These are phyloP conservation scores for Microcyclospora pomicola DNA, from an alignment of 2,329 filamentous ascomycete genomes.

Conservation along the genomic window DNA sequence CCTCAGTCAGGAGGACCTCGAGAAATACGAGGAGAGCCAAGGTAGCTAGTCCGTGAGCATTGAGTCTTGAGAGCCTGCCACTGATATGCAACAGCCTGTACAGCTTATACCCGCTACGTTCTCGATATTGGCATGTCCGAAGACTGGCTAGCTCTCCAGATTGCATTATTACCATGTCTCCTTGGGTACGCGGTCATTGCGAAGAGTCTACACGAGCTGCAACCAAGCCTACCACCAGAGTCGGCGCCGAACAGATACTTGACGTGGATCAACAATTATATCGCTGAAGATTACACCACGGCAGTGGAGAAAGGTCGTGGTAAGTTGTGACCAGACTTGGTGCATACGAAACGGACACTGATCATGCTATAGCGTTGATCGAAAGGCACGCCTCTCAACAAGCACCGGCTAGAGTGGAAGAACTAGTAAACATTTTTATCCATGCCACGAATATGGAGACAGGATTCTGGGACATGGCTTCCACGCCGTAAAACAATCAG, in stretches of 20 bases:
- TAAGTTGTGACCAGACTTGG: conserved; percentile 28
- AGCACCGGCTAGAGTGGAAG: conserved; percentile 62
- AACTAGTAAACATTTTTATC: conserved; percentile 71
- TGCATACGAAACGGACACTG: conserved; percentile 1
- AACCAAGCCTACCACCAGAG: conserved; percentile 31
- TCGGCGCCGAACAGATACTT: conserved; percentile 46
- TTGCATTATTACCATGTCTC: conserved; percentile 73
- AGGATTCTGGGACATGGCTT: conserved; percentile 61
- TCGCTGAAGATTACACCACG: conserved; percentile 61
- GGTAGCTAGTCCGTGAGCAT: conserved; percentile 32
- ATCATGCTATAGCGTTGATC: conserved; percentile 44
- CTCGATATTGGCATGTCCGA: conserved; percentile 78
- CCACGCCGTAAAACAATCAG: neutral
- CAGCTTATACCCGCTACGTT: conserved; percentile 68
- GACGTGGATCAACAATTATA: conserved; percentile 85
- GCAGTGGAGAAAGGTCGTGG: conserved; percentile 58
- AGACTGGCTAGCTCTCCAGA: conserved; percentile 75
- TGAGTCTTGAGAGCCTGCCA: neutral
- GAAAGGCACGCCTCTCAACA: conserved; percentile 62
- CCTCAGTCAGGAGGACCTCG: conserved; percentile 58
- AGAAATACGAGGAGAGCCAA: conserved; percentile 58
- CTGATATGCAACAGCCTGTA: conserved; percentile 39
- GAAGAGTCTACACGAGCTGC: conserved; percentile 49
- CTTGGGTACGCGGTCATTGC: conserved; percentile 81
- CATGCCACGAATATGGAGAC: conserved; percentile 74